Evolutionary conservation across 2,329 filamentous ascomycete genomes (phyloP).

Genomic region (Ceratocystis lukuohia): DNA sequence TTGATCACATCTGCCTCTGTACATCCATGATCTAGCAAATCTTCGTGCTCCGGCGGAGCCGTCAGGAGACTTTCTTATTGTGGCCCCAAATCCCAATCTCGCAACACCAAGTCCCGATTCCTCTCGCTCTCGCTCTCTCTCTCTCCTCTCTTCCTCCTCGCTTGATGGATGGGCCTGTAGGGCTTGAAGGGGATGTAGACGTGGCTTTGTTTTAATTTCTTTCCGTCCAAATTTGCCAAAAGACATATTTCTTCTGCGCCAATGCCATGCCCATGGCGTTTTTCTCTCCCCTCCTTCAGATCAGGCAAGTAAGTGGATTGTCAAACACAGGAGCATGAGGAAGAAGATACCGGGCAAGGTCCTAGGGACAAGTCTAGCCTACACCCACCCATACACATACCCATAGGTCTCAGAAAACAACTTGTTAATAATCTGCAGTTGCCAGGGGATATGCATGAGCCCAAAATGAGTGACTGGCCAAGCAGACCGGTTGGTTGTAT

Average conservation of each 20-base stretch:
- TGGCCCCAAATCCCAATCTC: neutral
- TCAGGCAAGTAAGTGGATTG: neutral
- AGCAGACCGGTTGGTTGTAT: too few species aligned
- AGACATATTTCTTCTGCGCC: neutral
- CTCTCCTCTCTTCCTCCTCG: neutral
- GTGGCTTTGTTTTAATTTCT: neutral
- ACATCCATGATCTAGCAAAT: neutral
- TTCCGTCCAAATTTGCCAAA: neutral
- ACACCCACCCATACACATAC: neutral
- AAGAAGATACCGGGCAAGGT: neutral
- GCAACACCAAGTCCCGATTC: constrained; percentile 1
- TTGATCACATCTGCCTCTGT: neutral
- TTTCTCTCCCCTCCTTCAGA: neutral
- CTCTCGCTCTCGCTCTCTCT: neutral
- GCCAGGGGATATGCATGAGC: neutral
- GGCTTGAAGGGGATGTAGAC: neutral
- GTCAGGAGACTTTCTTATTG: neutral
- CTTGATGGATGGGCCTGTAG: neutral
- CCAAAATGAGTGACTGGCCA: too few species aligned
- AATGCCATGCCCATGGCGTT: neutral
- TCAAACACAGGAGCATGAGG: neutral
- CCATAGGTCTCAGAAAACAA: neutral
- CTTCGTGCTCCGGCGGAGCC: neutral
- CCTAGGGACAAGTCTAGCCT: neutral
- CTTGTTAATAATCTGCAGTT: neutral